Base-by-base conservation (phyloP, 108 stramenopile genomes). In the Fragilariopsis cylindrus region DNA sequence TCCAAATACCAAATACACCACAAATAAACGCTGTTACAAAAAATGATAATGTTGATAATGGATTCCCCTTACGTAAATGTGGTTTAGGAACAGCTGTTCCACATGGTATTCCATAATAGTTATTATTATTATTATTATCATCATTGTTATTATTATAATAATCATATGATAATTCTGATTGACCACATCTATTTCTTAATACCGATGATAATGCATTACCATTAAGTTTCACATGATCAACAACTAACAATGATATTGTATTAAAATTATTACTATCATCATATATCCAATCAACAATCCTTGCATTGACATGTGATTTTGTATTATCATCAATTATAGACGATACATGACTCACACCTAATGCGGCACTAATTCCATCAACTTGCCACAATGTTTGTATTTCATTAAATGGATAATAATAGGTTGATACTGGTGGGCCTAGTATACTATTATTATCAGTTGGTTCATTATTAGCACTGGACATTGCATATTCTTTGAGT, bases 321-420 rank as follows among this genome's bases (percentile, higher is more conserved):
- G 78, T 75, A 69, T 88, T 90, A 74, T 92, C 89, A 39, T 90
- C 86, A 2, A 92, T 71, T 30, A 92, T 66, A 13, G 87, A 85
- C 6, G 85, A 82, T 2, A 82, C 69, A 65, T 85, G 87, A 13
- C 77, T 68, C 55, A 90, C 53, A 40, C 91, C 91, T 12, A 84
- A 49, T 3, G 80, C 84, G 4, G 85, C 87, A 1, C 87, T 78
- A 19, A 65, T 57, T 12, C 82, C 64, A 68, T 88, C 87, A 1
- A 92, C 87, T 72, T 92, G 91, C 89, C 91, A 92, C 30, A 90
- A 72, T 4, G 85, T 87, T 71, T 92, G 91, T n/a, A 90, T 83
- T 67, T 85, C 87, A 69, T 87, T 87, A 71, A 92, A 85, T 3
- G 91, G 91, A 78, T 84, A 87, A 48, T 73, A 69, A 40, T 71